Evolutionary conservation across 768 basidiomycete species (phyloP), one percentile per base, ranked within the genome.

Genomic region (Calocybe cyanea): DNA sequence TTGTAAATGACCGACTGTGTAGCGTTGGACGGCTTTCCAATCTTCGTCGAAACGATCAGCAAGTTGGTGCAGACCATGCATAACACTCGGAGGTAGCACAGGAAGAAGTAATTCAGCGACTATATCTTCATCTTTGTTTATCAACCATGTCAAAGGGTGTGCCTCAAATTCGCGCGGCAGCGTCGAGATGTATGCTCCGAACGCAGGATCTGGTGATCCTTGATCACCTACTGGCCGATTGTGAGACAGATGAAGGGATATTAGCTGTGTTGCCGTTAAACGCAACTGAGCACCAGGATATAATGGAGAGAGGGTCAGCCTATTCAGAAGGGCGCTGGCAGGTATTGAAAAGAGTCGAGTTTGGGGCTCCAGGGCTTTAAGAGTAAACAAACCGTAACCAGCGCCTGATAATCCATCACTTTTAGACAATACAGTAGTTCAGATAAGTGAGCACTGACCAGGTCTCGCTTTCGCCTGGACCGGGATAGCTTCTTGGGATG

Each of bases 71-170:
- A 87, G 54, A 21, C 72, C 65, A 3, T 43, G 52, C 28, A 56
- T 37, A 11, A 79, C 69, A 41, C 68, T 71, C 14, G 70, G 70
- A 11, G 89, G 83, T 15, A 89, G 57, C 24, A 49, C 46, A 8
- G 63, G 52, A 5, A 84, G 57, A 15, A 84, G 52, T 7, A 55
- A 49, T 17, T 20, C 47, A 4, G 61, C 63, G 4, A 47, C 14
- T n/a, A 44, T 43, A 40, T 38, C 43, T 42, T 21, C 35, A 49
- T 45, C 48, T 56, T 57, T 43, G 44, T 62, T 62, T 38, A 77
- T 70, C 4, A 76, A 47, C 90, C 89, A 92, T 15, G 83, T 77
- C n/a, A 96, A 69, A 4, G 94, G 95, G 66, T 96, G 92, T 19
- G 70, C 69, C 33, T 72, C 72, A 61, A 98, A 94, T 21, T 81